Evolutionary conservation across 2,329 filamentous ascomycete genomes (phyloP).

Genomic region (Ophiostoma populinum): DNA sequence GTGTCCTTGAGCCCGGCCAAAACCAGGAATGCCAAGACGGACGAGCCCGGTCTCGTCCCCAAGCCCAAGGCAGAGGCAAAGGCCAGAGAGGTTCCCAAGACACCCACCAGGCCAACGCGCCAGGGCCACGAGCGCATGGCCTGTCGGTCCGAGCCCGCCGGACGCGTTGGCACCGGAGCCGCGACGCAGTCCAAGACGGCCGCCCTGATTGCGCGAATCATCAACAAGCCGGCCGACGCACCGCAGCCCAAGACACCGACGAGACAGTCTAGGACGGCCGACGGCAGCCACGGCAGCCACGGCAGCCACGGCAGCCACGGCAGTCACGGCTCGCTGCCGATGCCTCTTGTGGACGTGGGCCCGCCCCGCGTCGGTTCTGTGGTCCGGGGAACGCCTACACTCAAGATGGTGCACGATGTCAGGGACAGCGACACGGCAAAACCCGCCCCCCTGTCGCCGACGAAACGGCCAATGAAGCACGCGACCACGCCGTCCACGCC

Average conservation of each 20-base stretch:
- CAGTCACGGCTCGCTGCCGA: too few relatives aligned
- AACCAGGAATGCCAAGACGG: background rate
- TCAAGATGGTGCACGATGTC: background rate
- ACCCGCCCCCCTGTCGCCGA: too few relatives aligned
- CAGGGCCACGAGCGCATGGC: background rate
- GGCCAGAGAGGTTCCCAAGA: too few relatives aligned
- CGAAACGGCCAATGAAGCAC: too few relatives aligned
- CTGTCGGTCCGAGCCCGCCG: conserved; percentile 2
- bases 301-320: too few relatives aligned
- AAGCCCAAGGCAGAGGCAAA: too few relatives aligned
- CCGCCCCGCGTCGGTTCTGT: too few relatives aligned
- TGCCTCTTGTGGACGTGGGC: too few relatives aligned
- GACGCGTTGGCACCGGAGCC: background rate
- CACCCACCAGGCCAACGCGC: background rate
- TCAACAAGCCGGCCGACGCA: conserved; percentile 2
- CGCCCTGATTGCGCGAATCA: conserved; percentile 9
- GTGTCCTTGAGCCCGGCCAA: conserved; percentile 2
- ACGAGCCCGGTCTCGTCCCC: too few relatives aligned
- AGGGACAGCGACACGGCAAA: too few relatives aligned
- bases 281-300: too few relatives aligned
- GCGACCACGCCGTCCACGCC: background rate
- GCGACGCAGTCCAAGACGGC: conserved; percentile 9
- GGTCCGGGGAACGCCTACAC: too few relatives aligned
- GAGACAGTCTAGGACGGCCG: background rate
- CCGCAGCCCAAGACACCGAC: background rate